These are phyloP conservation scores for Russula dissimulans DNA, from an alignment of 768 basidiomycete species.

Conservation along the genomic window DNA sequence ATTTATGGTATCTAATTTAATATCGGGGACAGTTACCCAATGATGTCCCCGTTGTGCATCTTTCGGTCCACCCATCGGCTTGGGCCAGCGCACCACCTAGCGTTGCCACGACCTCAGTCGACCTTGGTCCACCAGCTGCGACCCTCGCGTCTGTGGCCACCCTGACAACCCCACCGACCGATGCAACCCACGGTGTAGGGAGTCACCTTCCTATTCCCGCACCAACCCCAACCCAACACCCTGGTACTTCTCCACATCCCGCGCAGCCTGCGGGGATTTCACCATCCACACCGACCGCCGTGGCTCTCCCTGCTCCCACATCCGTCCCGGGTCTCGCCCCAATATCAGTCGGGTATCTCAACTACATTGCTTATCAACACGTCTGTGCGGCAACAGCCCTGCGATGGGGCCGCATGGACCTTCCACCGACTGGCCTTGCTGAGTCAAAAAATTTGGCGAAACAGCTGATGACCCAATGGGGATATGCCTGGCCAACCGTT, in stretches of 20 bases:
- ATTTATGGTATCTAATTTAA: neutral
- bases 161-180: neutral
- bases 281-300: neutral
- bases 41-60: conserved; percentile 56
- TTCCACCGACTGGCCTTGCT: conserved; percentile 18
- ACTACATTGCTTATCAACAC: conserved; percentile 11
- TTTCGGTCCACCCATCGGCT: conserved; percentile 72
- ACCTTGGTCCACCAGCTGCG: conserved; percentile 6
- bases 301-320: neutral
- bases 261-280: neutral
- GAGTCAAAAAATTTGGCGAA: conserved; percentile 22
- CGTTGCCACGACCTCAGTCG: conserved; percentile 16
- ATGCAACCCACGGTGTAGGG: neutral
- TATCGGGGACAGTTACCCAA: conserved; percentile 36
- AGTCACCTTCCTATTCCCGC: neutral
- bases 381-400: conserved; percentile 1
- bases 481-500: conserved; percentile 37
- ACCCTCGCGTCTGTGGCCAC: neutral
- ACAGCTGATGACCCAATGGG: conserved; percentile 26
- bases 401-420: conserved; percentile 20
- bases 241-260: neutral
- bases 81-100: conserved; percentile 53
- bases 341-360: conserved; percentile 13
- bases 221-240: neutral
- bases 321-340: conserved; percentile 12